These are phyloP conservation scores for Carex sylvatica DNA, from an alignment of 202 grass and related monocot genomes.

Conservation along the genomic window DNA sequence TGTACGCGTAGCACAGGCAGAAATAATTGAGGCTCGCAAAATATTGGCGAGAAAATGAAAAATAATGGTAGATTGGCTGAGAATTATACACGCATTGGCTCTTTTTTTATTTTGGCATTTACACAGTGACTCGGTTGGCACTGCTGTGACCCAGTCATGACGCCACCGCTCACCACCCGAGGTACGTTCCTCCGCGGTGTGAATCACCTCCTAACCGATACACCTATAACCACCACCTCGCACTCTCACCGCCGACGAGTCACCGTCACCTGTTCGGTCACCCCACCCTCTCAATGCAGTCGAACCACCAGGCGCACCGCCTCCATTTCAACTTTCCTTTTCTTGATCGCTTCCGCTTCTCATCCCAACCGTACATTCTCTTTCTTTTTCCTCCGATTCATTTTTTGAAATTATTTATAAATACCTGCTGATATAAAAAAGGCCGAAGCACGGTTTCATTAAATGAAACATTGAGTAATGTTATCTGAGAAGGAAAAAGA, in stretches of 20 bases:
- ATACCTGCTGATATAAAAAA: too few species aligned
- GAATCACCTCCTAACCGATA: not conserved
- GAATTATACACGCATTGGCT: not conserved
- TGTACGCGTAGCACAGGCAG: not conserved
- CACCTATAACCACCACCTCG: not conserved
- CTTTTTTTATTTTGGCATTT: not conserved
- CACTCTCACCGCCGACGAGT: slow-evolving; percentile 6
- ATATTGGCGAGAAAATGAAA: not conserved
- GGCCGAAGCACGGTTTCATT: too few species aligned
- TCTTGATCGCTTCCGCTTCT: slow-evolving; percentile 32
- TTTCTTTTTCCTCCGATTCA: not conserved
- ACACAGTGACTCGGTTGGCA: not conserved
- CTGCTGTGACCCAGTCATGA: slow-evolving; percentile 3
- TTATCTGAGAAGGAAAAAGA: too few species aligned
- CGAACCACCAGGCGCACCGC: slow-evolving; percentile 29
- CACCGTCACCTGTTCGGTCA: not conserved
- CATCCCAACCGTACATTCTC: slow-evolving; percentile 15
- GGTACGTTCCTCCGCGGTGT: slow-evolving; percentile 26
- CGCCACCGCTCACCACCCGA: slow-evolving; percentile 35
- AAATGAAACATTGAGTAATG: too few species aligned
- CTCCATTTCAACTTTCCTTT: slow-evolving; percentile 36
- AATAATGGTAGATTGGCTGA: not conserved
- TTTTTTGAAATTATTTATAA: too few species aligned
- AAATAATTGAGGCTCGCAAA: not conserved
- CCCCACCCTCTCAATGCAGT: not conserved